Conservation (phyloP, 2,329 filamentous ascomycete genomes). For the Colletotrichum liaoningense region DNA sequence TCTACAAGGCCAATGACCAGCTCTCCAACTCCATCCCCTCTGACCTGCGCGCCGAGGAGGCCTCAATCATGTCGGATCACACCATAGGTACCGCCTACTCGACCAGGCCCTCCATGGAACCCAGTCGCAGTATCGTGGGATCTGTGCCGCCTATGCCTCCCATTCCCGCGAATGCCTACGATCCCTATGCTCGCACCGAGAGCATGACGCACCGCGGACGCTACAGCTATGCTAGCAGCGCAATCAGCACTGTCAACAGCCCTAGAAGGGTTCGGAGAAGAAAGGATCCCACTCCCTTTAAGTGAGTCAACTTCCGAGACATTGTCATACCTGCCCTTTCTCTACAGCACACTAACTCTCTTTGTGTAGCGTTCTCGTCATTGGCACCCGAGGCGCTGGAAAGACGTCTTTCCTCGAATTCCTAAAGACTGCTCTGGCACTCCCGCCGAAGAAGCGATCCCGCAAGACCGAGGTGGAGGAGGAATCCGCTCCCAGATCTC, state of each 20-base stretch:
- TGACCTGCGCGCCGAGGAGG: conserved; percentile 72
- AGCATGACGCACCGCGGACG: conserved; percentile 98
- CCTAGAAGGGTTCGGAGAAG: conserved; percentile 90
- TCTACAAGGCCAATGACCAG: conserved; percentile 60
- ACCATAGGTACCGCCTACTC: conserved; percentile 47
- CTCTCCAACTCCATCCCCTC: conserved; percentile 57
- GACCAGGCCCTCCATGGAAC: conserved; percentile 66
- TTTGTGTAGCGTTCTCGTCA: conserved; percentile 81
- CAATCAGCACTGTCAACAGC: conserved; percentile 91
- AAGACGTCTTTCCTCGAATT: conserved; percentile 99
- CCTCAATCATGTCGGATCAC: conserved; percentile 67
- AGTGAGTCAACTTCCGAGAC: conserved; percentile 72
- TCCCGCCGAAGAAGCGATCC: conserved; percentile 82
- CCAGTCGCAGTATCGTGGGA: conserved; percentile 53
- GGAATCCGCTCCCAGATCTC: conserved; percentile 58
- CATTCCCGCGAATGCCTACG: conserved; percentile 68
- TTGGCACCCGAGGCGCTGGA: conserved; percentile 87
- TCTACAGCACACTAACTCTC: background rate
- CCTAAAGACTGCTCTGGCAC: conserved; percentile 84
- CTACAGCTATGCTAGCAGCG: conserved; percentile 95
- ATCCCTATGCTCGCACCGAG: conserved; percentile 85
- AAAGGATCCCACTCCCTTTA: conserved; percentile 98
- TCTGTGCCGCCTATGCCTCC: conserved; percentile 64
- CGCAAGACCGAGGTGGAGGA: conserved; percentile 63
- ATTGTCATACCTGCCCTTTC: background rate